Evolutionary conservation across 2,329 filamentous ascomycete species (phyloP), one percentile per base, ranked within the genome.

Genomic region (Apiospora kogelbergensis): DNA sequence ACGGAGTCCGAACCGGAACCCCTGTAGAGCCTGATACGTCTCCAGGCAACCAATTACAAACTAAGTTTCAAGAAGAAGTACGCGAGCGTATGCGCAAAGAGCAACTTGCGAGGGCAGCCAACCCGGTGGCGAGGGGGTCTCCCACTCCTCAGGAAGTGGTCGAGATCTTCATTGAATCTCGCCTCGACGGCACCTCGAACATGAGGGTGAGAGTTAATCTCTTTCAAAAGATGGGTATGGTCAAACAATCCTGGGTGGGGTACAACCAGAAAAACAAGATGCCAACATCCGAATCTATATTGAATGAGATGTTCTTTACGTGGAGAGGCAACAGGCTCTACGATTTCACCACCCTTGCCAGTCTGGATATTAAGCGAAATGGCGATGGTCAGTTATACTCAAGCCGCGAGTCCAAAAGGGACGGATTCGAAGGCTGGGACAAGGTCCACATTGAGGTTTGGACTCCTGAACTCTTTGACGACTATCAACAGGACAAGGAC

Each of bases 361-460:
- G 87, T 64, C 81, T 97, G 7, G 90, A 90, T 7, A 86, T 96
- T 63, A 76, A 81, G 10, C 81, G 83, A 0, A 78, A 81, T 13
- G 75, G 75, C 15, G 79, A 85, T 6, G 84, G 85, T 48, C 78
- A 83, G 17, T 78, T 86, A 24, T 77, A 78, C 65, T 79, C 72
- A 6, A 74, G 77, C 13, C 77, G 76, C 40, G 74, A 82, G 63
- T 69, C 69, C 0, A 70, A 71, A 10, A 74, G 77, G 48, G 83
- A 84, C 26, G 85, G 86, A 1, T 85, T 77, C 67, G 79, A 83
- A 3, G 85, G 86, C 33, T 84, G 86, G 30, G 83, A 84, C 15
- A 86, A 87, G 67, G 86, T 97, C n/a, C 87, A 91, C 72, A 85
- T 97, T 71, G 90, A 95, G 78, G 92, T 91, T 7, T 93, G 93